These are phyloP conservation scores for Plasmodium adleri DNA, from an alignment of 169 alveolate species.

Conservation along the genomic window DNA sequence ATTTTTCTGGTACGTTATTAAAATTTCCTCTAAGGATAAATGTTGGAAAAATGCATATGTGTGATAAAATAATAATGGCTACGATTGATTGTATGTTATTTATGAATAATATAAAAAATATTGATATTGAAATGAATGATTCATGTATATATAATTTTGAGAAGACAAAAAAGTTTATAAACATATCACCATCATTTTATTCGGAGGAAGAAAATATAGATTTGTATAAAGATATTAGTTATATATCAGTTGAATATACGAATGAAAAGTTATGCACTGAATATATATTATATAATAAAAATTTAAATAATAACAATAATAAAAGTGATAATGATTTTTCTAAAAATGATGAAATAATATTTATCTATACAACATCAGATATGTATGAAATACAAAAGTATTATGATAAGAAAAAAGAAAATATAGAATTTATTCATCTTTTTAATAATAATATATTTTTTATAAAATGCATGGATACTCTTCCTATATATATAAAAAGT, in stretches of 20 bases:
- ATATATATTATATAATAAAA: conserved; percentile 19
- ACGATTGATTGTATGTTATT: conserved; percentile 23
- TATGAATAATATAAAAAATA: conserved; percentile 17
- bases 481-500: conserved; percentile 30
- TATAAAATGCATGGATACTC: conserved; percentile 2
- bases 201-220: conserved; percentile 5
- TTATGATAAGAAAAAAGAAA: not conserved
- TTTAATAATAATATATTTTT: not conserved
- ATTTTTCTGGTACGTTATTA: conserved; percentile 47
- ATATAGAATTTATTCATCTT: not conserved
- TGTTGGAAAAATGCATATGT: conserved; percentile 1
- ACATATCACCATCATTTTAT: conserved; percentile 10
- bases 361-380: not conserved
- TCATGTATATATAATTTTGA: conserved; percentile 15
- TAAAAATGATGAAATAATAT: not conserved
- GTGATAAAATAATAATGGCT: conserved; percentile 23
- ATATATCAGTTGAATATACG: conserved; percentile 11
- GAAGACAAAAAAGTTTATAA: not conserved
- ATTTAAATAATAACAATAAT: not conserved
- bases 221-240: not conserved
- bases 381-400: conserved; percentile 3
- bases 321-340: not conserved
- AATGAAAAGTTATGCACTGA: not conserved
- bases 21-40: conserved; percentile 15
- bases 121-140: conserved; percentile 30